These are phyloP conservation scores for Colletotrichum noveboracense DNA, from an alignment of 2,329 filamentous ascomycete genomes.

Conservation along the genomic window DNA sequence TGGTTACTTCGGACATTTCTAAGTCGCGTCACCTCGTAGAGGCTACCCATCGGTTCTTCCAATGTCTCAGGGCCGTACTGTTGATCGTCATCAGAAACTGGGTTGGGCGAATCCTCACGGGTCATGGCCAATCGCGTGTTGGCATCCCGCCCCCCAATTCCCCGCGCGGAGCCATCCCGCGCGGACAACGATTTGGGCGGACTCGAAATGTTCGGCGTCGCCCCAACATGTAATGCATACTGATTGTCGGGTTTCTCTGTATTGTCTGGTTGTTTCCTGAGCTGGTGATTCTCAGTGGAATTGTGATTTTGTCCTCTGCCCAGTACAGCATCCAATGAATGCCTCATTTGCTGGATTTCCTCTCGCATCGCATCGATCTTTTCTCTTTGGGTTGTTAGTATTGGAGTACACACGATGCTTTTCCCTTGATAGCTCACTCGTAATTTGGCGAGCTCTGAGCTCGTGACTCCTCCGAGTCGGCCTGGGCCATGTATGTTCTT, in stretches of 20 bases:
- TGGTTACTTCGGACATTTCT: slow-evolving; percentile 31
- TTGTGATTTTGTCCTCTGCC: fast-evolving
- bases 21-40: slow-evolving; percentile 60
- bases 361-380: neutral
- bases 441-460: neutral
- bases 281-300: neutral
- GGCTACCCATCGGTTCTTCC: slow-evolving; percentile 55
- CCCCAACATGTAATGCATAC: neutral
- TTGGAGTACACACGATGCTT: neutral
- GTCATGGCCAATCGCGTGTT: neutral
- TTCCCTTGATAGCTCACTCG: neutral
- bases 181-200: neutral
- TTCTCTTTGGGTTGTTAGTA: neutral
- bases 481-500: neutral
- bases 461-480: neutral
- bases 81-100: slow-evolving; percentile 23
- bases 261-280: fast-evolving
- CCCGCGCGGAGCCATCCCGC: neutral
- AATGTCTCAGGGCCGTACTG: slow-evolving; percentile 26
- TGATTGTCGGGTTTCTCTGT: neutral
- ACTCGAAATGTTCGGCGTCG: fast-evolving
- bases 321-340: neutral
- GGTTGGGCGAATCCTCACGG: neutral
- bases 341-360: neutral
- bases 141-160: neutral